These are phyloP conservation scores for Athelia sp. DNA, from an alignment of 1,284 basidiomycete genomes.

Conservation along the genomic window DNA sequence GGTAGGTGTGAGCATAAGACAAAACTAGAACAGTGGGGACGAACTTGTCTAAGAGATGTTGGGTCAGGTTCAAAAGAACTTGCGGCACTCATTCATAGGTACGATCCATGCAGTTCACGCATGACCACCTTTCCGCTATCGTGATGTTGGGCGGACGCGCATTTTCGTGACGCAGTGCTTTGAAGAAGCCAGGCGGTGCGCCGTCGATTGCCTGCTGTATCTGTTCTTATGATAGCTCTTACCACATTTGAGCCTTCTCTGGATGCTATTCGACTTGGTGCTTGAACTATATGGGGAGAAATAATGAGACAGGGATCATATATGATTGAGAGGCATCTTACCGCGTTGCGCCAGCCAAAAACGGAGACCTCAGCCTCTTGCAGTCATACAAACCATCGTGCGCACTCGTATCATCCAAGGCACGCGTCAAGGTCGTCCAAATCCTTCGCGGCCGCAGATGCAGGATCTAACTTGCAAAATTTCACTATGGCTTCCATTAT, in stretches of 20 bases:
- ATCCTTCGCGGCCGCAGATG: slow-evolving; percentile 15
- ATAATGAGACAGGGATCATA: not conserved
- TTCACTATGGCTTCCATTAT: slow-evolving; percentile 21
- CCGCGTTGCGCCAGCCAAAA: slow-evolving; percentile 1
- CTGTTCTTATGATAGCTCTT: not conserved
- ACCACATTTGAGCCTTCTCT: not conserved
- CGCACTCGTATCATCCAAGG: slow-evolving; percentile 30
- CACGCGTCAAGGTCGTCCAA: slow-evolving; percentile 26
- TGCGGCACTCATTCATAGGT: not conserved
- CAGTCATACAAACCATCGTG: not conserved
- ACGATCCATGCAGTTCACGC: not conserved
- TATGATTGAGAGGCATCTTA: not conserved
- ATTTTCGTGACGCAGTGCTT: not conserved
- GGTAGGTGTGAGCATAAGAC: no score
- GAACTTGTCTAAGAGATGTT: not conserved
- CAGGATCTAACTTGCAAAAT: slow-evolving; percentile 20
- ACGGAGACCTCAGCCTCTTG: not conserved
- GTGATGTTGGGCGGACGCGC: not conserved
- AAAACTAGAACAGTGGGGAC: not conserved
- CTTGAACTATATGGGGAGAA: not conserved
- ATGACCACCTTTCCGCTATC: not conserved
- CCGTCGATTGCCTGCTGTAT: not conserved
- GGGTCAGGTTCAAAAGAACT: not conserved
- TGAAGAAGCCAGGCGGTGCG: not conserved
- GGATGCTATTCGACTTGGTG: not conserved